Conservation (phyloP, 495 filamentous ascomycete species). For the Hyaloscypha variabilis region DNA sequence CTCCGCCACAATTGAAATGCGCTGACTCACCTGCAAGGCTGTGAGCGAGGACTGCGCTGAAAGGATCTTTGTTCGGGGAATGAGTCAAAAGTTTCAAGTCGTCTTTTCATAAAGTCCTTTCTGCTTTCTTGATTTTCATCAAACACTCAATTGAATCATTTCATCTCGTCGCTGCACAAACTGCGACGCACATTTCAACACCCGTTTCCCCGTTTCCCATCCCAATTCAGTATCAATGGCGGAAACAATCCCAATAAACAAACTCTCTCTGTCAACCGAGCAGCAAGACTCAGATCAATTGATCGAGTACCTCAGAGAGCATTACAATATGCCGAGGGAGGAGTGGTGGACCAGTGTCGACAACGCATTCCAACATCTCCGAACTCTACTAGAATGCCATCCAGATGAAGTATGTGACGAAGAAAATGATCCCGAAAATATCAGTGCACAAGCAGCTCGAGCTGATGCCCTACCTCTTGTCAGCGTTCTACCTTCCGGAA, state of each 20-base stretch:
- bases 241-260: neutral
- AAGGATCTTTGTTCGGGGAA: neutral
- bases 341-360: neutral
- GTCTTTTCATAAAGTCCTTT: too few species aligned
- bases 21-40: slow-evolving; percentile 1
- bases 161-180: neutral
- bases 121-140: neutral
- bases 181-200: neutral
- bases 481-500: neutral
- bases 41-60: neutral
- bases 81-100: slow-evolving; percentile 7
- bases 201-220: neutral
- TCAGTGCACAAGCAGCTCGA: slow-evolving; percentile 2
- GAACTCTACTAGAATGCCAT: neutral
- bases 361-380: slow-evolving; percentile 2
- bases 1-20: slow-evolving; percentile 5
- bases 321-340: neutral
- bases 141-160: neutral
- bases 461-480: slow-evolving; percentile 5
- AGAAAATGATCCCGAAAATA: neutral
- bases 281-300: neutral
- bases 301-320: neutral
- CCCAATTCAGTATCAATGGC: neutral
- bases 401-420: neutral
- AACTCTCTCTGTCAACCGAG: neutral